Percentiles rank a stretch among this genome's conserved stretches.
phyloP scores from a whole-genome alignment of 2,329 filamentous ascomycete genomes.

The Colletotrichum horii region DNA sequence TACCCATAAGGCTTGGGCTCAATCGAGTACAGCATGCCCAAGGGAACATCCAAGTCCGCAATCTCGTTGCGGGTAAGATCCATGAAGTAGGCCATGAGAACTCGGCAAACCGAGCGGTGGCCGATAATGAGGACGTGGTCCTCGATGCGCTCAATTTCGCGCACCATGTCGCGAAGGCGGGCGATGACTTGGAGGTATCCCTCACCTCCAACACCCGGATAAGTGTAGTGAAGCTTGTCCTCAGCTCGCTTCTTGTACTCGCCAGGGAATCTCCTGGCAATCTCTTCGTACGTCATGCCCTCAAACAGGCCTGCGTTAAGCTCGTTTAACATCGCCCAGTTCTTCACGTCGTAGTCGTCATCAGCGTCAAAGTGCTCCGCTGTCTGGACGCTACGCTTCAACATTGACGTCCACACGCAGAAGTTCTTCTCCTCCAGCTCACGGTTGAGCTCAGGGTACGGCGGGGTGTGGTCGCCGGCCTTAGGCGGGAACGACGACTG shows the following conservation, averaged over 20 bases:
- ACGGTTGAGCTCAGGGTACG: constrained; percentile 82
- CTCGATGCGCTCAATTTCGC: constrained; percentile 95
- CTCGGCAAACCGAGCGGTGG: constrained; percentile 89
- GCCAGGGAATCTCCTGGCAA: constrained; percentile 76
- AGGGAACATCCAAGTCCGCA: constrained; percentile 89
- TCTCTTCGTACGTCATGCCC: constrained; percentile 92
- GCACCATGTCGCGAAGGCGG: constrained; percentile 90
- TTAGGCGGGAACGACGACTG: constrained; percentile 86
- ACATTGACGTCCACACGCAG: constrained; percentile 98
- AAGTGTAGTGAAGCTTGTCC: constrained; percentile 96
- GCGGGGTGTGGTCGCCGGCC: constrained; percentile 90
- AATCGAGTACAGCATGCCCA: constrained; percentile 92
- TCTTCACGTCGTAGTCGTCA: constrained; percentile 95
- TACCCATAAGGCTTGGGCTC: constrained; percentile 98
- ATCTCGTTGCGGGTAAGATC: constrained; percentile 90
- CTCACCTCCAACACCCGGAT: constrained; percentile 93
- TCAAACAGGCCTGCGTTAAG: constrained; percentile 93
- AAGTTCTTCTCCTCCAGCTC: constrained; percentile 84
- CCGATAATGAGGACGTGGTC: constrained; percentile 93
- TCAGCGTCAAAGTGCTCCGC: constrained; percentile 88
- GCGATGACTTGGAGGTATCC: constrained; percentile 98
- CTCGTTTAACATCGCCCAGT: constrained; percentile 98
- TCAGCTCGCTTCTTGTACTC: constrained; percentile 81
- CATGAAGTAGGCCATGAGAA: constrained; percentile 96
- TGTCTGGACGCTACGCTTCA: constrained; percentile 86